Percentiles rank a stretch among this genome's conserved stretches.
Conservation (phyloP, 179 eudicot genomes). For the Spergularia azorica region DNA sequence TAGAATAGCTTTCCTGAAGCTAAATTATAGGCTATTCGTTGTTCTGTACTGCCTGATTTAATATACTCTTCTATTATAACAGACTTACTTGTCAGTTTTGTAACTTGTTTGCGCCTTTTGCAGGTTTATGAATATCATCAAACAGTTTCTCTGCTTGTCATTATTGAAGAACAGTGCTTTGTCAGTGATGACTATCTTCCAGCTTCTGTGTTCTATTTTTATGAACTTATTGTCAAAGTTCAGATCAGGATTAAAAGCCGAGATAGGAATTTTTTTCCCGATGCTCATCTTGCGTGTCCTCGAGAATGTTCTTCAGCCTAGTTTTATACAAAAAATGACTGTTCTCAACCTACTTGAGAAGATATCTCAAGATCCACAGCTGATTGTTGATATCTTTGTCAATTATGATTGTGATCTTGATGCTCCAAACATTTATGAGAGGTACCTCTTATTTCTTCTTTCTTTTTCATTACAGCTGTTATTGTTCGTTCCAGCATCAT, state of each 20-base stretch:
- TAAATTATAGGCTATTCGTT: too few relatives aligned
- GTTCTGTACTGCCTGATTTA: neutral
- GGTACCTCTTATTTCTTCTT: conserved; percentile 48
- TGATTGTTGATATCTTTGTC: conserved; percentile 84
- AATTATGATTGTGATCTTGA: conserved; percentile 98
- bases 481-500: neutral
- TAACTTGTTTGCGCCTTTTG: conserved; percentile 24
- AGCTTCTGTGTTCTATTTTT: conserved; percentile 92
- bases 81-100: neutral
- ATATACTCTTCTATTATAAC: neutral
- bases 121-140: conserved; percentile 87
- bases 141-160: conserved; percentile 90
- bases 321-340: conserved; percentile 97
- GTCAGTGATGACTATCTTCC: conserved; percentile 93
- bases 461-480: neutral
- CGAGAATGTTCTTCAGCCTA: conserved; percentile 93
- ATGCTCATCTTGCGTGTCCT: conserved; percentile 95
- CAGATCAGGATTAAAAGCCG: conserved; percentile 86
- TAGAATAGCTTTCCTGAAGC: neutral
- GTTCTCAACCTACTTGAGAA: conserved; percentile 86
- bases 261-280: conserved; percentile 92
- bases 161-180: conserved; percentile 92
- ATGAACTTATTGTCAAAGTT: conserved; percentile 72
- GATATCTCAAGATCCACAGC: conserved; percentile 84
- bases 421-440: conserved; percentile 94